These are phyloP conservation scores for Myriangium duriaei DNA, from an alignment of 2,329 filamentous ascomycete genomes.

Conservation along the genomic window DNA sequence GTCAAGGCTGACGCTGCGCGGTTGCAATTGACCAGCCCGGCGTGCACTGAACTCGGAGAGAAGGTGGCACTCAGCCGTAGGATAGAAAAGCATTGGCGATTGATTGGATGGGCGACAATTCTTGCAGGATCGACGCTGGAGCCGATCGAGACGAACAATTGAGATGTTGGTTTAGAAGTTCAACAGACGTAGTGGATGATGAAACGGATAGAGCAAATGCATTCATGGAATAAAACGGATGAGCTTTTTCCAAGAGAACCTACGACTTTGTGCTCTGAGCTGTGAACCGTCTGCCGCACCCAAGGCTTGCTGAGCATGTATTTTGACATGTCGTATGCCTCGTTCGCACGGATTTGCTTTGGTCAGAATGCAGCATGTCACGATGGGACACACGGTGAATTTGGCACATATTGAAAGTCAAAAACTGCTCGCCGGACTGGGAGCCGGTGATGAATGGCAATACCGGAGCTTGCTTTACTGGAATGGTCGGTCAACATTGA, in stretches of 20 bases:
- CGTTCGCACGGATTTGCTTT: no score
- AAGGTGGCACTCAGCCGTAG: slow-evolving; percentile 92
- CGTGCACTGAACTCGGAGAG: slow-evolving; percentile 94
- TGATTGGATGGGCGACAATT: slow-evolving; percentile 62
- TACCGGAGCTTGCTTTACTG: no score
- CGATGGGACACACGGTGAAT: no score
- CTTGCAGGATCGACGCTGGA: slow-evolving; percentile 21
- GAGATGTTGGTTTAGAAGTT: not conserved
- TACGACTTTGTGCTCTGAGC: no score
- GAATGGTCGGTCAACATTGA: no score
- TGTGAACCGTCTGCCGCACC: no score
- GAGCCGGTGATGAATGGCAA: no score
- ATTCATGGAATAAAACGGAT: not conserved
- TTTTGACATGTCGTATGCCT: no score
- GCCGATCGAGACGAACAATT: slow-evolving; percentile 12
- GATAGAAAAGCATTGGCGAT: slow-evolving; percentile 98
- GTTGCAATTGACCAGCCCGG: slow-evolving; percentile 68
- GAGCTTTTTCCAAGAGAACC: not conserved
- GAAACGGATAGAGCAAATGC: not conserved
- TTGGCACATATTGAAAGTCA: no score
- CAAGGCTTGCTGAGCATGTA: no score
- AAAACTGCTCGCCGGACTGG: no score
- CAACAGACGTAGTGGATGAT: not conserved
- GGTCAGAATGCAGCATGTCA: no score
- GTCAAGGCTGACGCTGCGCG: slow-evolving; percentile 98